phyloP scores from a whole-genome alignment of 1,284 basidiomycete species.

The Marasmius tenuissimus region DNA sequence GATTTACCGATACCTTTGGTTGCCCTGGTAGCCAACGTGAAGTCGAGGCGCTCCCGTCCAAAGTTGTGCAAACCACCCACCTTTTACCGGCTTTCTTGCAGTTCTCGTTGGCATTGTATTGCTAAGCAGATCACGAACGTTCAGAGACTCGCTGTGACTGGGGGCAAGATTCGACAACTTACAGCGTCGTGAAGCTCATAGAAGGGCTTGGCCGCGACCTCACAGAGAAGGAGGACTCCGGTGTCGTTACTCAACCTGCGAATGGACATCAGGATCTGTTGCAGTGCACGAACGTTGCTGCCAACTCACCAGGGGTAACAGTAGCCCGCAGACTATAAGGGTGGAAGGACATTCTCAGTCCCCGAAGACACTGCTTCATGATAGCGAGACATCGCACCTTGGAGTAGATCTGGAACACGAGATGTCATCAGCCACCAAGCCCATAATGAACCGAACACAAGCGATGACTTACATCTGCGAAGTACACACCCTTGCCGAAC shows the following conservation, averaged over 20 bases:
- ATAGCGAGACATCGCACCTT: slow-evolving; percentile 39
- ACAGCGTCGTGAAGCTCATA: slow-evolving; percentile 46
- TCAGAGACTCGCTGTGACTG: not conserved
- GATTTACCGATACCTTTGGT: slow-evolving; percentile 56
- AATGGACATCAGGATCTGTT: not conserved
- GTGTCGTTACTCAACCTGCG: slow-evolving; percentile 48
- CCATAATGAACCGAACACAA: not conserved
- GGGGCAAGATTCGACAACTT: slow-evolving; percentile 7
- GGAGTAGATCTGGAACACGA: slow-evolving; percentile 52
- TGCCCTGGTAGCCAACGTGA: slow-evolving; percentile 32
- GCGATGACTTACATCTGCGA: slow-evolving; percentile 55
- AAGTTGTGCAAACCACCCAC: slow-evolving; percentile 12
- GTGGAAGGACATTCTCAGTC: not conserved
- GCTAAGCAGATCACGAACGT: slow-evolving; percentile 20
- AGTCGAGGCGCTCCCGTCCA: not conserved
- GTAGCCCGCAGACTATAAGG: slow-evolving; percentile 53
- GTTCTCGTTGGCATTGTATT: slow-evolving; percentile 49
- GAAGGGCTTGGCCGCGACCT: slow-evolving; percentile 58
- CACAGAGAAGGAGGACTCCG: slow-evolving; percentile 58
- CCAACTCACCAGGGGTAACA: slow-evolving; percentile 53
- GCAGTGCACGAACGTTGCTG: slow-evolving; percentile 4
- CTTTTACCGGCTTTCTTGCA: slow-evolving; percentile 40
- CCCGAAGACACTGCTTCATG: not conserved
- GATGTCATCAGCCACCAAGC: not conserved
- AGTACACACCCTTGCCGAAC: slow-evolving; percentile 73